phyloP scores from a whole-genome alignment of 1,284 basidiomycete genomes.

The Heterobasidion occidentale region DNA sequence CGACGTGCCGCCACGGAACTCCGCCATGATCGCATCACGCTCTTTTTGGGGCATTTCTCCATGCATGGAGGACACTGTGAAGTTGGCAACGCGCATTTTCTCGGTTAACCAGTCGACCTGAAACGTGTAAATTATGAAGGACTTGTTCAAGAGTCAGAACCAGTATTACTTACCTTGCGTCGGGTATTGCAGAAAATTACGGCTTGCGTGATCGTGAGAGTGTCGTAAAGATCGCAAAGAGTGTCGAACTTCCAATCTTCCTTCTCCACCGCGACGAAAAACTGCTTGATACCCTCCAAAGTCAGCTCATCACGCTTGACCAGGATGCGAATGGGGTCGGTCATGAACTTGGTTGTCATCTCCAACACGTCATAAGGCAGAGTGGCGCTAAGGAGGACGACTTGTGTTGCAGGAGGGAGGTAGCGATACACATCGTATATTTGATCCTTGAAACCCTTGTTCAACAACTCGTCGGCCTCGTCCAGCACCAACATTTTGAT shows the following conservation, averaged over 20 bases:
- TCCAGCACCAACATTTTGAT: slow-evolving; percentile 99
- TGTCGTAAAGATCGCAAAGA: slow-evolving; percentile 96
- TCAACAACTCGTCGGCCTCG: slow-evolving; percentile 95
- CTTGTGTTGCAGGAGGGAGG: slow-evolving; percentile 96
- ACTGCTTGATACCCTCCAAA: slow-evolving; percentile 99
- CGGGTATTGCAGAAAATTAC: slow-evolving; percentile 99
- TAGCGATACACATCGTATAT: slow-evolving; percentile 99
- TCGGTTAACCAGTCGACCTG: slow-evolving; percentile 98
- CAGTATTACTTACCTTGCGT: slow-evolving; percentile 63
- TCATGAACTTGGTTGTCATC: slow-evolving; percentile 99
- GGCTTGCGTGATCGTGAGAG: slow-evolving; percentile 97
- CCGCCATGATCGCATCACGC: slow-evolving; percentile 97
- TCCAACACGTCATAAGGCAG: slow-evolving; percentile 97
- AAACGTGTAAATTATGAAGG: not conserved
- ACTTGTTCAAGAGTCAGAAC: no score
- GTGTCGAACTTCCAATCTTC: slow-evolving; percentile 99
- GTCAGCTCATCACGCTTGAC: slow-evolving; percentile 99
- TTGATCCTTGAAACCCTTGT: slow-evolving; percentile 99
- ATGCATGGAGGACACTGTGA: slow-evolving; percentile 96
- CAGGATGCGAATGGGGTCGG: slow-evolving; percentile 95
- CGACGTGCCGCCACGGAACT: slow-evolving; percentile 94
- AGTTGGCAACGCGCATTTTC: slow-evolving; percentile 96
- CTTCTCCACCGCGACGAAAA: slow-evolving; percentile 99
- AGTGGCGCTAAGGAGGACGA: slow-evolving; percentile 93
- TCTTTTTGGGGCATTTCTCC: slow-evolving; percentile 99